These are phyloP conservation scores for Metschnikowia amazonensis DNA, from an alignment of 805 yeast genomes.

Conservation along the genomic window DNA sequence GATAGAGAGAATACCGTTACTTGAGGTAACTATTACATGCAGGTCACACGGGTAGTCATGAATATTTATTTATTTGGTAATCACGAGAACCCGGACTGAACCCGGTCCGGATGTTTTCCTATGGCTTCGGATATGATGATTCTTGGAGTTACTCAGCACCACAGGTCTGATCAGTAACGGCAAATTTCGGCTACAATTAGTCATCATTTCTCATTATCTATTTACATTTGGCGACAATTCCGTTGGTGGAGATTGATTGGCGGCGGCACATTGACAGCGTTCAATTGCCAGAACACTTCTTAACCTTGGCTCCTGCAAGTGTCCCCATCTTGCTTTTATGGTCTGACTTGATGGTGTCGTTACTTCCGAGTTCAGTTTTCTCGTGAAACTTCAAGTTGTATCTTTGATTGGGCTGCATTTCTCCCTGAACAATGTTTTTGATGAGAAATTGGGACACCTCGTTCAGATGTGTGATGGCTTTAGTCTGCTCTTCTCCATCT, in stretches of 20 bases:
- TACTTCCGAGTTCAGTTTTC: slow-evolving; percentile 87
- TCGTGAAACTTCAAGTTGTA: slow-evolving; percentile 67
- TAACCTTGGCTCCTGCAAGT: slow-evolving; percentile 51
- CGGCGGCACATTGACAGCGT: background rate
- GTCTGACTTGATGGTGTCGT: slow-evolving; percentile 65
- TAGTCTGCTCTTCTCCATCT: slow-evolving; percentile 42
- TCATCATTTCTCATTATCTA: slow-evolving; percentile 6
- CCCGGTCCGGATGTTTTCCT: too few species aligned
- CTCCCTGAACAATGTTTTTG: slow-evolving; percentile 85
- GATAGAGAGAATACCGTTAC: background rate
- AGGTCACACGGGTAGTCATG: background rate
- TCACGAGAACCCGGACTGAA: too few species aligned
- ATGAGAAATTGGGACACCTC: slow-evolving; percentile 69
- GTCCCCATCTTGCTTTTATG: slow-evolving; percentile 43
- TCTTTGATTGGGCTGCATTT: slow-evolving; percentile 37
- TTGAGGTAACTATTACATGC: background rate
- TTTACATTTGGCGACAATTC: background rate
- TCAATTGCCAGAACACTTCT: slow-evolving; percentile 20
- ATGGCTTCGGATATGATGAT: background rate
- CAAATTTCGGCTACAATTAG: background rate
- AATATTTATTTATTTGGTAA: too few species aligned
- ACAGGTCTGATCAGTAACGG: background rate
- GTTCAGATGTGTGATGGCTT: slow-evolving; percentile 39
- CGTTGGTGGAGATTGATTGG: background rate
- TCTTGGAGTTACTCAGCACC: background rate